Conservation (phyloP, 805 yeast genomes). For the Ogataea paraovalis region DNA sequence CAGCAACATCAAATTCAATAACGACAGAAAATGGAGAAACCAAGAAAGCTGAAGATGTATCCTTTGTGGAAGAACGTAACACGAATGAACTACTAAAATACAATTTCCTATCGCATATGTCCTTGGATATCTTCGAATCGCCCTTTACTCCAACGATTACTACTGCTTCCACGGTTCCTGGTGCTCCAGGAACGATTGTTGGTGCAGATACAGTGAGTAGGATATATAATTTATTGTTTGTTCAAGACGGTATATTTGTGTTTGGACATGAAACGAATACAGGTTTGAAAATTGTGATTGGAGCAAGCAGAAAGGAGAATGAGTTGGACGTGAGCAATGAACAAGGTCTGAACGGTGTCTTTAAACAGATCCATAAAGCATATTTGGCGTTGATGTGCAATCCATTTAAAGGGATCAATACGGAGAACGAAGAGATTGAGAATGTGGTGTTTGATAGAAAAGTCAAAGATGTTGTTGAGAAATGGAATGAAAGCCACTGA, state of each 20-base stretch:
- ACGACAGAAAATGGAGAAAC: slow-evolving; percentile 6
- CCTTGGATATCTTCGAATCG: slow-evolving; percentile 63
- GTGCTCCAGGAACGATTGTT: background rate
- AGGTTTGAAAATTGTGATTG: slow-evolving; percentile 63
- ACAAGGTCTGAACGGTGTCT: slow-evolving; percentile 23
- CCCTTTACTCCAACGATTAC: slow-evolving; percentile 37
- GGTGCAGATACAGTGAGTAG: slow-evolving; percentile 23
- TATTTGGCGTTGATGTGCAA: slow-evolving; percentile 57
- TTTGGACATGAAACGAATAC: slow-evolving; percentile 68
- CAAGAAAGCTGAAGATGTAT: slow-evolving; percentile 7
- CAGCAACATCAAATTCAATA: background rate
- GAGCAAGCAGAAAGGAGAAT: slow-evolving; percentile 37
- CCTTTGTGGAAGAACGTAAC: slow-evolving; percentile 26
- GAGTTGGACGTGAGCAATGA: slow-evolving; percentile 16
- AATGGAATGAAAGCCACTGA: slow-evolving; percentile 20
- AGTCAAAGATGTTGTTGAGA: slow-evolving; percentile 23
- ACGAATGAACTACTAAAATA: slow-evolving; percentile 52
- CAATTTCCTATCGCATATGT: slow-evolving; percentile 73
- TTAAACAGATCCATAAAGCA: slow-evolving; percentile 45
- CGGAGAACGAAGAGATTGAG: slow-evolving; percentile 29
- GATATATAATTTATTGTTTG: slow-evolving; percentile 48
- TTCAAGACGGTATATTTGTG: slow-evolving; percentile 63
- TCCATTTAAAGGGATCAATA: slow-evolving; percentile 47
- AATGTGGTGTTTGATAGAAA: slow-evolving; percentile 27
- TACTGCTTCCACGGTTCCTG: slow-evolving; percentile 9